These are phyloP conservation scores for Xylariaceae sp. DNA, from an alignment of 2,329 filamentous ascomycete genomes.

Conservation along the genomic window DNA sequence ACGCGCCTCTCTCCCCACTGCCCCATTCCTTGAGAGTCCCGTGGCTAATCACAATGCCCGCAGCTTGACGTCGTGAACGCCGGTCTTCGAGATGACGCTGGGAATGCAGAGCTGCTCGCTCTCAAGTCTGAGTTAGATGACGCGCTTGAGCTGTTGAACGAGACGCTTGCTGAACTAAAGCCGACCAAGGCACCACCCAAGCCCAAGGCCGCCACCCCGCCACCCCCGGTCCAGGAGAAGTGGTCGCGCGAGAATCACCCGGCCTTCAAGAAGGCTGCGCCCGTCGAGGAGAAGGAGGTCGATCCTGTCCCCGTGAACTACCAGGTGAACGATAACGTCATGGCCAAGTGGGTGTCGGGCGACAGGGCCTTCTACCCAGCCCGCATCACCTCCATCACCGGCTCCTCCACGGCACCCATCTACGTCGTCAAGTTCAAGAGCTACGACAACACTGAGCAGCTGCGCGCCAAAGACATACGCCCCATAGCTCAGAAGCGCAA, in stretches of 20 bases:
- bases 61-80: constrained; percentile 76
- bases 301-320: constrained; percentile 58
- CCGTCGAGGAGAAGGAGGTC: constrained; percentile 50
- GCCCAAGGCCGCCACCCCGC: constrained; percentile 41
- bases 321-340: constrained; percentile 83
- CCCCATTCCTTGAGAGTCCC: neutral
- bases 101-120: constrained; percentile 72
- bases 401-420: constrained; percentile 84
- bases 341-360: constrained; percentile 87
- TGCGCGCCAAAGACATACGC: constrained; percentile 79
- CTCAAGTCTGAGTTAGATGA: constrained; percentile 79
- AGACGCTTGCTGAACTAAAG: constrained; percentile 77
- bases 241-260: constrained; percentile 81
- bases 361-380: constrained; percentile 91
- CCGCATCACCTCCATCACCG: constrained; percentile 89
- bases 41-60: constrained; percentile 4
- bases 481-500: constrained; percentile 81
- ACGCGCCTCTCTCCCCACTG: constrained; percentile 14
- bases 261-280: constrained; percentile 62
- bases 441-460: constrained; percentile 80
- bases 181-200: constrained; percentile 51
- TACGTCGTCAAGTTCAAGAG: constrained; percentile 95
- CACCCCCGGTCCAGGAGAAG: constrained; percentile 61
- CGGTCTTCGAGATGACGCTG: constrained; percentile 76
- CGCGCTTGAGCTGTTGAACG: constrained; percentile 75